Conservation (phyloP, 371 early-diverging fungal species). For the Paraphysoderma sedebokerense region DNA sequence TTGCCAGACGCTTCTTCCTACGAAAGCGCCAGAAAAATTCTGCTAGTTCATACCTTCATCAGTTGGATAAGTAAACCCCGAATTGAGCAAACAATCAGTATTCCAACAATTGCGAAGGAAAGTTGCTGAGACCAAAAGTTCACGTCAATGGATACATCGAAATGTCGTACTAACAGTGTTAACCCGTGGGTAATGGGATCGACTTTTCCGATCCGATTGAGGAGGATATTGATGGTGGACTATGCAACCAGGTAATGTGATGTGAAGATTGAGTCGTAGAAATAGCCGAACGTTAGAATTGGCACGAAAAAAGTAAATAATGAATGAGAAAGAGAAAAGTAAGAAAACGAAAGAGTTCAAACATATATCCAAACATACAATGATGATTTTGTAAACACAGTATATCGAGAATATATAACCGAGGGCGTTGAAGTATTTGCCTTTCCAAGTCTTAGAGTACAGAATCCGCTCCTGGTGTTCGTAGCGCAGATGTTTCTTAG, state of each 20-base stretch:
- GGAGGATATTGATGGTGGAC: conserved; percentile 58
- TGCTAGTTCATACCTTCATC: conserved; percentile 31
- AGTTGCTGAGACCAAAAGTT: conserved; percentile 78
- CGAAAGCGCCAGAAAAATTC: neutral
- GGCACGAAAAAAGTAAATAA: no score
- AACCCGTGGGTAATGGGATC: conserved; percentile 76
- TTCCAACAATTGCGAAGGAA: conserved; percentile 75
- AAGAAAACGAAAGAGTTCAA: neutral
- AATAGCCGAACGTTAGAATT: neutral
- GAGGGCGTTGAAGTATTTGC: conserved; percentile 51
- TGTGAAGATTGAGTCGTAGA: neutral
- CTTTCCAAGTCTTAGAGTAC: conserved; percentile 52
- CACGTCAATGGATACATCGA: conserved; percentile 46
- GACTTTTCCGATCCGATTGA: conserved; percentile 47
- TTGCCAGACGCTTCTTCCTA: neutral
- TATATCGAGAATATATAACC: conserved; percentile 69
- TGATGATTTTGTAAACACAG: conserved; percentile 68
- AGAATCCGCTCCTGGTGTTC: conserved; percentile 29
- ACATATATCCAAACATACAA: conserved; percentile 23
- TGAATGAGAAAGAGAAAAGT: neutral
- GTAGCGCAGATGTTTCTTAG: neutral
- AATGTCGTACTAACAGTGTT: conserved; percentile 42
- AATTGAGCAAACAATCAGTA: conserved; percentile 69
- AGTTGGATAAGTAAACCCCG: conserved; percentile 68
- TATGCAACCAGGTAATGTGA: conserved; percentile 4